These are phyloP conservation scores for Zymoseptoria brevis DNA, from an alignment of 2,329 filamentous ascomycete species.

Conservation along the genomic window DNA sequence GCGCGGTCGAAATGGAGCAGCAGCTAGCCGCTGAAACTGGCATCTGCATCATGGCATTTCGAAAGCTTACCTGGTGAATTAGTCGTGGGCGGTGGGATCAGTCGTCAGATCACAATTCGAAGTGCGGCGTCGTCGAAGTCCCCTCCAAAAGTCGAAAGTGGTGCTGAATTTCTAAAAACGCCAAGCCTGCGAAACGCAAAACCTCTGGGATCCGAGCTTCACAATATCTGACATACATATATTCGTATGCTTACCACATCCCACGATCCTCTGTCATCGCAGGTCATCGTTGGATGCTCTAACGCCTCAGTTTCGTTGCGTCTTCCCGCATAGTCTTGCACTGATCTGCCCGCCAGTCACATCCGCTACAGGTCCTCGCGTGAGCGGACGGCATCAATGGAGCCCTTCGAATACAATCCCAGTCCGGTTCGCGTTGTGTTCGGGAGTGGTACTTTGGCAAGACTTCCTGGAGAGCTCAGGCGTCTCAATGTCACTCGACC, in stretches of 20 bases:
- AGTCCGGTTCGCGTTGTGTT: constrained; percentile 50
- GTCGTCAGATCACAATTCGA: not conserved
- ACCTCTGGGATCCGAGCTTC: not conserved
- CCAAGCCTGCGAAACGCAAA: not conserved
- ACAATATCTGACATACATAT: too few relatives aligned
- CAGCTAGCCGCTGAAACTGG: not conserved
- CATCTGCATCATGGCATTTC: not conserved
- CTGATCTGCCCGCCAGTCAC: not conserved
- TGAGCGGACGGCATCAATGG: not conserved
- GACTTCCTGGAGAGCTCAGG: constrained; percentile 37
- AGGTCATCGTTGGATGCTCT: too few relatives aligned
- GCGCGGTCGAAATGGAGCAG: not conserved
- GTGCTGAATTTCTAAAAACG: not conserved
- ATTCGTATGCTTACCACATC: too few relatives aligned
- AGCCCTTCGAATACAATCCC: constrained; percentile 46
- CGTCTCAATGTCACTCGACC: constrained; percentile 44
- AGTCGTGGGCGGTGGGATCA: not conserved
- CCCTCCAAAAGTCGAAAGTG: not conserved
- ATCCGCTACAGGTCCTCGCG: not conserved
- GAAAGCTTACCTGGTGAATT: not conserved
- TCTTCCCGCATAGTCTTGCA: too few relatives aligned
- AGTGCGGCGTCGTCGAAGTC: not conserved
- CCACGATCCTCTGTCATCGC: too few relatives aligned
- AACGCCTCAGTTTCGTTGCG: too few relatives aligned
- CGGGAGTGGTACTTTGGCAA: constrained; percentile 47